phyloP scores from a whole-genome alignment of 352 stramenopile genomes.

The Phytophthora pini region DNA sequence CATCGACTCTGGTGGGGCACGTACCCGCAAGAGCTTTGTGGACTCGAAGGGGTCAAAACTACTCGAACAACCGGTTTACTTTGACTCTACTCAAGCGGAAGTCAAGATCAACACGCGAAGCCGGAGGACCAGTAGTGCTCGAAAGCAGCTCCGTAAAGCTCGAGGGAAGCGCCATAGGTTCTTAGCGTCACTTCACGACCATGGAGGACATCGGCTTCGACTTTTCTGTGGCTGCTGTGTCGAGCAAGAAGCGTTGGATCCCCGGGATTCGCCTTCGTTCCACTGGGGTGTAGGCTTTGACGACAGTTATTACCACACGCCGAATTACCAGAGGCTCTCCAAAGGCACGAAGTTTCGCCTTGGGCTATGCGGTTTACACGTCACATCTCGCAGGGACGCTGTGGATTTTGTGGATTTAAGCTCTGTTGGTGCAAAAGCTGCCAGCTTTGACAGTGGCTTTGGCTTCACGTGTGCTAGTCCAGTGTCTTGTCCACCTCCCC shows the following conservation, averaged over 20 bases:
- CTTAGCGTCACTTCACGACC: conserved; percentile 14
- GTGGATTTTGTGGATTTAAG: conserved; percentile 7
- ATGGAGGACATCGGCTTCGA: conserved; percentile 8
- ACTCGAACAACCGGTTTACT: neutral
- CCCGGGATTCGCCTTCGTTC: conserved; percentile 17
- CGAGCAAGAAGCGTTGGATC: conserved; percentile 25
- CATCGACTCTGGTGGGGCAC: conserved; percentile 4
- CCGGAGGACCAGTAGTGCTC: conserved; percentile 11
- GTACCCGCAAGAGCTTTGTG: conserved; percentile 4
- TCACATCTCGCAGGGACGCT: conserved; percentile 14
- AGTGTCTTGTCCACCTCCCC: conserved; percentile 26
- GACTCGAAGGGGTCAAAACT: conserved; percentile 17
- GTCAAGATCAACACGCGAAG: conserved; percentile 17
- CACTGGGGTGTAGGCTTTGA: conserved; percentile 35
- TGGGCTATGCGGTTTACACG: conserved; percentile 23
- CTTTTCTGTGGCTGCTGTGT: conserved; percentile 21
- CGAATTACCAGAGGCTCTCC: conserved; percentile 14
- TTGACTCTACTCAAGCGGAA: conserved; percentile 3
- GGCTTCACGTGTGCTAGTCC: conserved; percentile 22
- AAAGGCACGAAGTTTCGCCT: conserved; percentile 24
- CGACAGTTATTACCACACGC: conserved; percentile 20
- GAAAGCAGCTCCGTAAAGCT: conserved; percentile 9
- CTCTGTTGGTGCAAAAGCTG: conserved; percentile 8
- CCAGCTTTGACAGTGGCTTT: conserved; percentile 26
- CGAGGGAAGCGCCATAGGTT: conserved; percentile 17